phyloP scores from a whole-genome alignment of 78 protist genomes.

The Isochrysis galbana region DNA sequence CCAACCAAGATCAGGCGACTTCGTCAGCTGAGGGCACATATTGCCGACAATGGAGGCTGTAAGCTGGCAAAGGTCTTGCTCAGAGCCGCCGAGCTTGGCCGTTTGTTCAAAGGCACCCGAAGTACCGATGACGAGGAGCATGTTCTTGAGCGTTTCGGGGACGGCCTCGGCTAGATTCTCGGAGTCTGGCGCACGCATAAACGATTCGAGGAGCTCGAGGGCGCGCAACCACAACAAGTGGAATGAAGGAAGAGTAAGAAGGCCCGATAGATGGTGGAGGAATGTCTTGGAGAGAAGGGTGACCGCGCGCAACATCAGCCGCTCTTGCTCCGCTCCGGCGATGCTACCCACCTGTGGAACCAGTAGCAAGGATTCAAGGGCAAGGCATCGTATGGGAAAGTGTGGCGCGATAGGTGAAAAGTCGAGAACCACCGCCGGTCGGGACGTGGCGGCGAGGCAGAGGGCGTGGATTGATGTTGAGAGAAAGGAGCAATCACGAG shows the following conservation, averaged over 20 bases:
- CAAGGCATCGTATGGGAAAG: too few relatives aligned
- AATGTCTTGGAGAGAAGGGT: constrained; percentile 49
- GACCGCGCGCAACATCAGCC: constrained; percentile 25
- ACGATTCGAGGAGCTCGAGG: constrained; percentile 27
- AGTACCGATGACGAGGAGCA: constrained; percentile 73
- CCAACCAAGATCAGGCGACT: neutral
- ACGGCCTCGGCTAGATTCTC: constrained; percentile 66
- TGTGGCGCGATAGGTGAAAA: too few relatives aligned
- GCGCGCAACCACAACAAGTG: constrained; percentile 48
- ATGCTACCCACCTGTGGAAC: neutral
- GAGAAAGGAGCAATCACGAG: too few relatives aligned
- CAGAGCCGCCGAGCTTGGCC: too few relatives aligned
- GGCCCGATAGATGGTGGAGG: constrained; percentile 33
- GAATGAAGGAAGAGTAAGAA: constrained; percentile 24
- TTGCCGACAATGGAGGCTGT: neutral
- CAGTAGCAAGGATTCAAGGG: too few relatives aligned
- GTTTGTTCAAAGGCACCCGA: neutral
- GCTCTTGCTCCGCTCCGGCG: constrained; percentile 28
- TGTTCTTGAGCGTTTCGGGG: constrained; percentile 74
- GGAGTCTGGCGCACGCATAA: constrained; percentile 47
- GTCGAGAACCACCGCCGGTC: too few relatives aligned
- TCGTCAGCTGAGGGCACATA: neutral
- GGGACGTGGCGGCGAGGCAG: too few relatives aligned
- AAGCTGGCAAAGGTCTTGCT: neutral
- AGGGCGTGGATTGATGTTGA: too few relatives aligned